Conservation (phyloP, 495 filamentous ascomycete species). For the Daldinia vernicosa region DNA sequence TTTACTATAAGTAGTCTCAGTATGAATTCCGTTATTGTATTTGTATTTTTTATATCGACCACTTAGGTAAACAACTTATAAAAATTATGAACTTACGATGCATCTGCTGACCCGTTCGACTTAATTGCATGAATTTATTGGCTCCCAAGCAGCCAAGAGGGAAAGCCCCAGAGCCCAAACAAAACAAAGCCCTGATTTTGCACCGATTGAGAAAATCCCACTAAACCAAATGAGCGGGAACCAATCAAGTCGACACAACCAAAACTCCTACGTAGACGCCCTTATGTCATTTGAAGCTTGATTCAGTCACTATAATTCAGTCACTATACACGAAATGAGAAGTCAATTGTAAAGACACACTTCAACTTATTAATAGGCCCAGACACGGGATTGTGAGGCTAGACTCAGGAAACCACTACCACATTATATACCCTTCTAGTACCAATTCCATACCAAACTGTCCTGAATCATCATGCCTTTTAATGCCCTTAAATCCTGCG, state of each 20-base stretch:
- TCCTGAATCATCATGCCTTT: background rate
- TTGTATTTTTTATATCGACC: background rate
- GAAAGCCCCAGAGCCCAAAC: background rate
- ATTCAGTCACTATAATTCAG: background rate
- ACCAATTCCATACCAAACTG: conserved; percentile 15
- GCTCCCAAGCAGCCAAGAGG: background rate
- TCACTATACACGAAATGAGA: background rate
- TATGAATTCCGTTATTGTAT: background rate
- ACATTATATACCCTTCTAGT: conserved; percentile 24
- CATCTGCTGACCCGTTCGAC: background rate
- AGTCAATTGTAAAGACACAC: background rate
- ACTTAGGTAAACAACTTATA: background rate
- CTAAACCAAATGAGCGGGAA: conserved; percentile 26
- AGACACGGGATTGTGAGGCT: background rate
- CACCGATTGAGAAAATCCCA: conserved; percentile 23
- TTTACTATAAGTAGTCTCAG: background rate
- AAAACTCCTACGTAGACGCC: conserved; percentile 10
- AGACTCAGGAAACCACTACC: background rate
- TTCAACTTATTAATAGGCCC: background rate
- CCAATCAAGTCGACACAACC: conserved; percentile 22
- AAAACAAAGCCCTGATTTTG: conserved; percentile 8
- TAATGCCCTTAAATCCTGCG: background rate
- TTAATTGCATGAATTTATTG: background rate
- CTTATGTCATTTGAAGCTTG: conserved; percentile 19
- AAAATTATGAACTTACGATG: background rate